Evolutionary conservation across 1,284 basidiomycete genomes (phyloP).

Genomic region (Inonotus hispidus): DNA sequence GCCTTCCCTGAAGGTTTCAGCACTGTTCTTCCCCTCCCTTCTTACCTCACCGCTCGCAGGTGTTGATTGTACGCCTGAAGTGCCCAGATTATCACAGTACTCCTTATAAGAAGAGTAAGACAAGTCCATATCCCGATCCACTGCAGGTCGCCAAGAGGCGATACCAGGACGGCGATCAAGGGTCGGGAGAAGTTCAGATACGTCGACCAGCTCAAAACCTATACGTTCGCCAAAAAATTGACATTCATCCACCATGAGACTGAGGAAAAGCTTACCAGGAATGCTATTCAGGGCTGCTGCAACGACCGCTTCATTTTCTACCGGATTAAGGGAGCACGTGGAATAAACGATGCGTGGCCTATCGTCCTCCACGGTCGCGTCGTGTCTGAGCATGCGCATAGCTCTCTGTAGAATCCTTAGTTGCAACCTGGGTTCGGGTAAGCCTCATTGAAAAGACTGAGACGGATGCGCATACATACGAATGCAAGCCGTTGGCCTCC

Average conservation of each 20-base stretch:
- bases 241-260: not conserved
- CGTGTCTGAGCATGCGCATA: constrained; percentile 83
- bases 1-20: not conserved
- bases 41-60: not conserved
- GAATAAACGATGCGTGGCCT: constrained; percentile 92
- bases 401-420: constrained; percentile 88
- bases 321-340: constrained; percentile 95
- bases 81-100: constrained; percentile 46
- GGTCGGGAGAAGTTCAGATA: constrained; percentile 62
- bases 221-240: constrained; percentile 4
- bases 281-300: constrained; percentile 75
- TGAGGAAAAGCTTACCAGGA: constrained; percentile 43
- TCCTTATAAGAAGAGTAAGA: constrained; percentile 52
- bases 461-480: constrained; percentile 41
- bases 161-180: constrained; percentile 76
- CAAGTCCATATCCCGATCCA: constrained; percentile 39
- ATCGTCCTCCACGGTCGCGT: constrained; percentile 23
- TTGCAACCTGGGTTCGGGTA: constrained; percentile 60
- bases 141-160: constrained; percentile 68
- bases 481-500: constrained; percentile 89
- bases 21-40: not conserved
- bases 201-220: constrained; percentile 83
- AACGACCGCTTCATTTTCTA: constrained; percentile 97
- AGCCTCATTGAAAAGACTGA: too few species aligned
- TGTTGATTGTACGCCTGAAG: constrained; percentile 18